These are phyloP conservation scores for Rosa chinensis DNA, from an alignment of 306 rosid genomes.

Conservation along the genomic window DNA sequence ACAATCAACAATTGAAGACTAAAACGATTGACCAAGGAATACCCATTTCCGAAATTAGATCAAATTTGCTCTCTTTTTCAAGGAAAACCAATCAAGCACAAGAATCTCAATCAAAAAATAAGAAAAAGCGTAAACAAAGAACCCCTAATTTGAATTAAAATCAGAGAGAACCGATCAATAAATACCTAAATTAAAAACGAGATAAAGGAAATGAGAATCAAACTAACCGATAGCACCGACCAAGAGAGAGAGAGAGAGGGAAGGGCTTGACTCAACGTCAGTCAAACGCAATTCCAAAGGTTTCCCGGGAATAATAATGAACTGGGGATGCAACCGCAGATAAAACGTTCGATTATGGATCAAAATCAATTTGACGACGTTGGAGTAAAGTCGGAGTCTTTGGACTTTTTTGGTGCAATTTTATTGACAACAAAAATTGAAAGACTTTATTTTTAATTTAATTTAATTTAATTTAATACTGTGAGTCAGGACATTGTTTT, in stretches of 20 bases:
- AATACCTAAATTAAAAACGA: background rate
- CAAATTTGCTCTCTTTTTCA: background rate
- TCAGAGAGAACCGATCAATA: no score
- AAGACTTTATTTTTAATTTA: no score
- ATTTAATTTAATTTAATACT: no score
- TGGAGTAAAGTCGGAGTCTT: no score
- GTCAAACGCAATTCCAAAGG: constrained; percentile 12
- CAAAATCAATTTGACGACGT: no score
- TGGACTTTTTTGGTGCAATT: no score
- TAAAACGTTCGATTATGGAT: no score
- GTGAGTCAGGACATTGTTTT: no score
- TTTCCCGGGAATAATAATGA: background rate
- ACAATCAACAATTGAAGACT: background rate
- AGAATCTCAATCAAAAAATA: background rate
- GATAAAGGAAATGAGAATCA: background rate
- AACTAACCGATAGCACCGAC: constrained; percentile 1
- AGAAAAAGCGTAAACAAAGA: background rate
- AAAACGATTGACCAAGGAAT: background rate
- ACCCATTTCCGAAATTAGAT: background rate
- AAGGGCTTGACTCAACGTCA: constrained; percentile 8
- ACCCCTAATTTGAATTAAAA: background rate
- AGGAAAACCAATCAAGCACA: constrained; percentile 3
- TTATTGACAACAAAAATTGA: no score
- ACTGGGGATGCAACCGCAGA: background rate
- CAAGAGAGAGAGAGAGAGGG: background rate